Base-by-base conservation (phyloP, 257 asterid genomes). In the Gentiana straminea region DNA sequence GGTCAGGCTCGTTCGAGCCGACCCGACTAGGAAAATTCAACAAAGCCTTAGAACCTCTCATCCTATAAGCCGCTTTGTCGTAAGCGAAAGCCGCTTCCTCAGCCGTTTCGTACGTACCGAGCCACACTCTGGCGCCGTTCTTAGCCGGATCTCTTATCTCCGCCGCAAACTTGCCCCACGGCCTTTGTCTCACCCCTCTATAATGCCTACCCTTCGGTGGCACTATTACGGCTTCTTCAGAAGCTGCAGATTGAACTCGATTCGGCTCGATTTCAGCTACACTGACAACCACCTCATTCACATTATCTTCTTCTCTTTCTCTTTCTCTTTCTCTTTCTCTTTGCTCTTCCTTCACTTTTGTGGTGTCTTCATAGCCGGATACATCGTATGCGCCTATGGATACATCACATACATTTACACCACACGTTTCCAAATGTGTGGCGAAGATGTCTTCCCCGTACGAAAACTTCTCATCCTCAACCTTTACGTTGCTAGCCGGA, bases 161-260 rank as follows among this genome's bases (percentile, higher is more conserved):
- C 1, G 95, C 94, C 5, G 95, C 97, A 57, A 88, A 88, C 65
- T 88, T 88, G 13, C 97, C 95, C 94, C 97, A 88, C 49, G 94
- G 95, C 63, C 97, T 73, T 37, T 75, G 94, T 75, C 97, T 69
- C 46, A 88, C 95, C 0, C 97, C 97, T 37, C 97, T 64, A 58
- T 79, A 83, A 64, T 79, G 97, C 75, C 83, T 65, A 8, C 81
- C 93, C 8, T 75, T 79, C 6, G 94, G 59, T 71, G 64, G 74
- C 34, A 57, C 69, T 13, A 47, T 54, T 52, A 66, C 34, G 24
- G 45, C 52, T 37, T 12, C 70, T 4, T 56, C 59, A 4, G 53
- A 64, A 3, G 49, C 52, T 1, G 66, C 57, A 10, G 68, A 65
- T 1, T 46, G 8, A 35, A 13, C 35, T 35, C 34, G 33, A 2